A percentile compares a stretch with the other conserved stretches of the same genome.
phyloP scores from a whole-genome alignment of 768 basidiomycete species.

The Psilocybe sp. region DNA sequence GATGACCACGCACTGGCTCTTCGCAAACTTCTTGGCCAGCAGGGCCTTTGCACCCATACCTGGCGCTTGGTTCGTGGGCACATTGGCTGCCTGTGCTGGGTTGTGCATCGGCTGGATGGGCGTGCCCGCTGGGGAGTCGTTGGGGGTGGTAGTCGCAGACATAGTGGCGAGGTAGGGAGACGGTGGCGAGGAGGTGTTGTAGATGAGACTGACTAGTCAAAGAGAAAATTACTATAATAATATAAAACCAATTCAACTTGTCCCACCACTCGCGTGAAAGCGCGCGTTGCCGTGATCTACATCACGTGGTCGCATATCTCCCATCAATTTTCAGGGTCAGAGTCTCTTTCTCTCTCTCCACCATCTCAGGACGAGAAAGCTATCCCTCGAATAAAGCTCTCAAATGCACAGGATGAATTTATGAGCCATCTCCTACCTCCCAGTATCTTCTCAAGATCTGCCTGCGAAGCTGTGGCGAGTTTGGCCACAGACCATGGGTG shows the following conservation, averaged over 20 bases:
- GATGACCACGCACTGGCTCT: slow-evolving; percentile 62
- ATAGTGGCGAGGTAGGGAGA: slow-evolving; percentile 19
- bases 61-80: slow-evolving; percentile 58
- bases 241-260: slow-evolving; percentile 27
- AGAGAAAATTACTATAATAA: slow-evolving; percentile 14
- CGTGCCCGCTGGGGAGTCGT: slow-evolving; percentile 58
- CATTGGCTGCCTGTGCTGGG: slow-evolving; percentile 73
- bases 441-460: too few relatives aligned
- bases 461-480: too few relatives aligned
- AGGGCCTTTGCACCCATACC: slow-evolving; percentile 90
- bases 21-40: slow-evolving; percentile 91
- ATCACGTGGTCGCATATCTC: slow-evolving; percentile 17
- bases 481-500: too few relatives aligned
- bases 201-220: slow-evolving; percentile 1
- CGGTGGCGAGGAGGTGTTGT: too few relatives aligned
- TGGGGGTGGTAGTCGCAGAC: slow-evolving; percentile 62
- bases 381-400: too few relatives aligned
- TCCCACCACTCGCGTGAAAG: neutral
- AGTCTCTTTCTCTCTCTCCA: too few relatives aligned
- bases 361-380: too few relatives aligned
- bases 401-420: too few relatives aligned
- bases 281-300: slow-evolving; percentile 13
- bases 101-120: slow-evolving; percentile 85
- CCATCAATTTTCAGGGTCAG: neutral
- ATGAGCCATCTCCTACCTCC: too few relatives aligned